These are phyloP conservation scores for Curvularia verruculosa DNA, from an alignment of 2,329 filamentous ascomycete species.

Conservation along the genomic window DNA sequence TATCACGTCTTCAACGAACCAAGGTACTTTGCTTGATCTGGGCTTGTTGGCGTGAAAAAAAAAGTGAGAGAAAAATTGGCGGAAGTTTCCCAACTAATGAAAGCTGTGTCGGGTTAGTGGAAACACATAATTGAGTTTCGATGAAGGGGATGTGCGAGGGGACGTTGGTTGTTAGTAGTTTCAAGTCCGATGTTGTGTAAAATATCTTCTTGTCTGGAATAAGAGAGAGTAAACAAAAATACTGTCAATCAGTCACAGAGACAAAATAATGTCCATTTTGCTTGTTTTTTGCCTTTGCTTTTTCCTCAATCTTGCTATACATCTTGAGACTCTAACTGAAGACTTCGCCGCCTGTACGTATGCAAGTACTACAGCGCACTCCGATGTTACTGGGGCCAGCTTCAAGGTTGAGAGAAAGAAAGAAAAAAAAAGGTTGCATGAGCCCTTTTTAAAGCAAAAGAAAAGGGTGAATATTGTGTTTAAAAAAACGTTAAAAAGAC, in stretches of 20 bases:
- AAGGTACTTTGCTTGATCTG: conserved; percentile 39
- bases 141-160: neutral
- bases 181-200: neutral
- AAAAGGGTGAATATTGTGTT: neutral
- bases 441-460: neutral
- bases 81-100: too few relatives aligned
- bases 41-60: too few relatives aligned
- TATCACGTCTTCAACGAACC: conserved; percentile 93
- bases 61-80: too few relatives aligned
- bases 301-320: conserved; percentile 1
- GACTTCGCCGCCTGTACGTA: neutral
- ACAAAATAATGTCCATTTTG: neutral
- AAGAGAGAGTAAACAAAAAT: neutral
- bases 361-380: neutral
- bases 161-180: neutral
- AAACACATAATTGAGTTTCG: neutral
- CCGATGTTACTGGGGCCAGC: neutral
- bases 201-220: neutral
- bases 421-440: neutral
- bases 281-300: too few relatives aligned
- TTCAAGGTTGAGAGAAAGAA: neutral
- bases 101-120: neutral
- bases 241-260: neutral
- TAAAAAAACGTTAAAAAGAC: neutral
- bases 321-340: neutral